Base-by-base conservation (phyloP, 495 filamentous ascomycete genomes). In the Tirmania nivea region DNA sequence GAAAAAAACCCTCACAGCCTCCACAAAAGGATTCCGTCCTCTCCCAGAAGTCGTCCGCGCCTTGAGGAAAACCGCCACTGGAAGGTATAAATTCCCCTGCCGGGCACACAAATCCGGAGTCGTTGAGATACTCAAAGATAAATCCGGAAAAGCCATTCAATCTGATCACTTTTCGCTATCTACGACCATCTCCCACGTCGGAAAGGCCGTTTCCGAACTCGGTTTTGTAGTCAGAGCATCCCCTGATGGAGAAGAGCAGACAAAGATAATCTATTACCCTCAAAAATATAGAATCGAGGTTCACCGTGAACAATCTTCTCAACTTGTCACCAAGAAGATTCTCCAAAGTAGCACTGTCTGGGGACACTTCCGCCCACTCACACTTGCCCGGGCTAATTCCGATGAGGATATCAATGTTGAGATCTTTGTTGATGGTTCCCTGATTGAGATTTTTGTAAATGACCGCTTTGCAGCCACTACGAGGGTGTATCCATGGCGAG, bases 361-460 rank as follows among this genome's bases (percentile, higher is more conserved):
- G 14, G 50, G 55, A 2, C 60, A 56, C 21, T 51, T 55, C 7
- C 55, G 55, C 8, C 57, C 57, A 17, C 58, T 68, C 8, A 54
- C 67, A 9, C 62, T 66, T 11, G 64, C 61, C 34, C 12, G 56
- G 7, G 39, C 54, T 1, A 14, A 55, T 10, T 54, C 54, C n/a
- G 52, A 56, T 17, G 20, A 57, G 12, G 50, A 55, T 10, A 48
- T 36, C 10, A 48, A 51, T 0, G 25, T 55, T 7, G 67, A 69
- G 47, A 64, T 71, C 9, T 69, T 66, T 47, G 65, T 71, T 8
- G 69, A 71, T 34, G 66, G 65, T 35, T 65, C 63, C 1, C 54
- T 70, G 52, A 53, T 71, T 0, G 69, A 71, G 54, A 60, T 71
- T 4, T 69, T 67, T 36, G 68, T 62, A 0, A 70, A 70, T 51